phyloP scores from a whole-genome alignment of 2,329 filamentous ascomycete species.

The Epichloe brachyelytri region DNA sequence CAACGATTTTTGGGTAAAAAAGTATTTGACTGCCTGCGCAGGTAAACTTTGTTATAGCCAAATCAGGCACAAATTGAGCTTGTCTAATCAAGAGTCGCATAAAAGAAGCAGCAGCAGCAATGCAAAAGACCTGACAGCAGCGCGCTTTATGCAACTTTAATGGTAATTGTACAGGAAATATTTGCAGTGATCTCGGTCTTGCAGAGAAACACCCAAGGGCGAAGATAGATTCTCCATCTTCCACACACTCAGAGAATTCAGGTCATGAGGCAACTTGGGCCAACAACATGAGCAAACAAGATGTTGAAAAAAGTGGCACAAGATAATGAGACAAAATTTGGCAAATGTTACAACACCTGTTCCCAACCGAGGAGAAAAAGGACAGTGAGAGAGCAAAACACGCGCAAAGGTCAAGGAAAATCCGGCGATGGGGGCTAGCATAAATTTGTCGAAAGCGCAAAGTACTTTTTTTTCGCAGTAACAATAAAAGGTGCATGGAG shows the following conservation, averaged over 20 bases:
- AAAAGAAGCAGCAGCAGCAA: slow-evolving; percentile 18
- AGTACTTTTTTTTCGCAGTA: slow-evolving; percentile 9
- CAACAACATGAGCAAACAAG: not conserved
- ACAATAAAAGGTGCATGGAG: slow-evolving; percentile 6
- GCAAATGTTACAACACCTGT: slow-evolving; percentile 3
- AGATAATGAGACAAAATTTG: not conserved
- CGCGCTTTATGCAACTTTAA: slow-evolving; percentile 33
- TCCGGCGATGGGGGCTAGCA: slow-evolving; percentile 1
- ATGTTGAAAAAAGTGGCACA: too few species aligned
- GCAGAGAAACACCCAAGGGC: not conserved
- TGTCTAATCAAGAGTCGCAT: slow-evolving; percentile 20
- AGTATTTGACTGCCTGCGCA: slow-evolving; percentile 13
- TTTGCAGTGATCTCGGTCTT: slow-evolving; percentile 3
- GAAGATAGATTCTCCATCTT: not conserved
- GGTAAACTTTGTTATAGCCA: slow-evolving; percentile 20
- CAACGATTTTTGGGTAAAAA: slow-evolving; percentile 3
- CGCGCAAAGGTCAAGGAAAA: not conserved
- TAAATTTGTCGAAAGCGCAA: slow-evolving; percentile 7
- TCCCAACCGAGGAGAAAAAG: not conserved
- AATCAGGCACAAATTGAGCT: slow-evolving; percentile 21
- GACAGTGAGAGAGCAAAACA: too few species aligned
- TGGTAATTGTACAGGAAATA: slow-evolving; percentile 44
- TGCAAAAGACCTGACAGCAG: slow-evolving; percentile 21
- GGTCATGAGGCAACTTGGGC: slow-evolving; percentile 4
- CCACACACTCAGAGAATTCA: slow-evolving; percentile 3